phyloP scores from a whole-genome alignment of 306 rosid genomes.

The Lithocarpus polystachyus region DNA sequence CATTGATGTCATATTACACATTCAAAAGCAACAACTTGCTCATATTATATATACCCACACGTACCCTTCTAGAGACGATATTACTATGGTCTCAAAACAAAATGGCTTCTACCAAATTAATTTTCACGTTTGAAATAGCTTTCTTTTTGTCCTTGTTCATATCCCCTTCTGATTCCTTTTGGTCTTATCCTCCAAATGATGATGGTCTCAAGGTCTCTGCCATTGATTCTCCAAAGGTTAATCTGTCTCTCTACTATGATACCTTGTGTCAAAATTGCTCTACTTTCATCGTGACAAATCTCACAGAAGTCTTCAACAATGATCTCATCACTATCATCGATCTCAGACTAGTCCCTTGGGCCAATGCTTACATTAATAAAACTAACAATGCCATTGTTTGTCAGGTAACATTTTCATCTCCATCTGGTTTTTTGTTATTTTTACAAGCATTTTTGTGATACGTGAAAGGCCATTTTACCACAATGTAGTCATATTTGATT shows the following conservation, averaged over 20 bases:
- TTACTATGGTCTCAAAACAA: neutral
- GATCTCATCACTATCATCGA: constrained; percentile 41
- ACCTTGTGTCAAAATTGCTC: constrained; percentile 36
- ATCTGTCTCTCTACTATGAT: constrained; percentile 48
- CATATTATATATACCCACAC: neutral
- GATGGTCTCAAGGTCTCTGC: neutral
- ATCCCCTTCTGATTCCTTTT: constrained; percentile 7
- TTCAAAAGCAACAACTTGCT: neutral
- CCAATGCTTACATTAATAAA: constrained; percentile 28
- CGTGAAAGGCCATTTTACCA: neutral
- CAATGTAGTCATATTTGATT: too few relatives aligned
- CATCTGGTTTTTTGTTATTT: neutral
- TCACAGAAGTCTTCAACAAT: constrained; percentile 31
- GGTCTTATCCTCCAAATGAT: constrained; percentile 7
- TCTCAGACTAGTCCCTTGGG: constrained; percentile 60
- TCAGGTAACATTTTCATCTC: constrained; percentile 39
- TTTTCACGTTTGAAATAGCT: neutral
- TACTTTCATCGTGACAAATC: constrained; percentile 40
- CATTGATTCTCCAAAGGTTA: constrained; percentile 32
- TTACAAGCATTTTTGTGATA: neutral
- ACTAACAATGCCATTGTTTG: constrained; percentile 36
- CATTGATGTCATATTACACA: neutral
- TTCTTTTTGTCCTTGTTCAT: neutral
- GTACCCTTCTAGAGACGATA: neutral
- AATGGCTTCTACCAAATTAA: neutral